Evolutionary conservation across 2,329 filamentous ascomycete genomes (phyloP).

Genomic region (Fusarium chuoi): DNA sequence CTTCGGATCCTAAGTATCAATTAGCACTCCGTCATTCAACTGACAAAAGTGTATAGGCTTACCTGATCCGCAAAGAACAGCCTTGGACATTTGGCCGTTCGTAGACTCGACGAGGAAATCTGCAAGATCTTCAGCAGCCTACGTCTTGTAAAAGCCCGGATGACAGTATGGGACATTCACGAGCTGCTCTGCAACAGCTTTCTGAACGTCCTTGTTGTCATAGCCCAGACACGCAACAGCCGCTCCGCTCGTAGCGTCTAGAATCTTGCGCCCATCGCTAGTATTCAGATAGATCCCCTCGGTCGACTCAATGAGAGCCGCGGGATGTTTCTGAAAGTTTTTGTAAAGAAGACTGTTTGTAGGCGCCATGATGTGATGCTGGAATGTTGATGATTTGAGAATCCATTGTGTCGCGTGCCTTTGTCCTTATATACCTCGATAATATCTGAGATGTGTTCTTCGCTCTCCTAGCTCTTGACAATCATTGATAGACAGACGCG

Average conservation of each 20-base stretch:
- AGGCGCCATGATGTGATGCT: slow-evolving; percentile 17
- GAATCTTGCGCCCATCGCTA: slow-evolving; percentile 35
- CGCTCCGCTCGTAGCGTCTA: slow-evolving; percentile 40
- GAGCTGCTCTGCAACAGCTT: slow-evolving; percentile 35
- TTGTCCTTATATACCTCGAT: slow-evolving; percentile 11
- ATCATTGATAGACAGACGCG: neutral
- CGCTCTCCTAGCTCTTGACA: neutral
- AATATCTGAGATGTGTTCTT: neutral
- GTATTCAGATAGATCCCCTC: slow-evolving; percentile 34
- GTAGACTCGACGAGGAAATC: slow-evolving; percentile 38
- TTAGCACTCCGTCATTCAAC: fast-evolving
- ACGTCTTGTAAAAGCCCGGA: slow-evolving; percentile 37
- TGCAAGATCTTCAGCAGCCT: slow-evolving; percentile 30
- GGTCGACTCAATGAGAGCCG: slow-evolving; percentile 32
- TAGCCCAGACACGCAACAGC: slow-evolving; percentile 41
- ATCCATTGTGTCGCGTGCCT: neutral
- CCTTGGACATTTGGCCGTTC: slow-evolving; percentile 32
- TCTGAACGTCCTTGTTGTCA: slow-evolving; percentile 34
- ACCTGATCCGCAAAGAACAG: slow-evolving; percentile 37
- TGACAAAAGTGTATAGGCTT: fast-evolving
- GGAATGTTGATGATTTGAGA: neutral
- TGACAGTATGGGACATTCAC: slow-evolving; percentile 37
- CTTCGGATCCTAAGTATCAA: slow-evolving; percentile 18
- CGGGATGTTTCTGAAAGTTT: slow-evolving; percentile 39
- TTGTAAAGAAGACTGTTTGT: slow-evolving; percentile 41